These are phyloP conservation scores for Cordyceps farinosa DNA, from an alignment of 2,329 filamentous ascomycete genomes.

Conservation along the genomic window DNA sequence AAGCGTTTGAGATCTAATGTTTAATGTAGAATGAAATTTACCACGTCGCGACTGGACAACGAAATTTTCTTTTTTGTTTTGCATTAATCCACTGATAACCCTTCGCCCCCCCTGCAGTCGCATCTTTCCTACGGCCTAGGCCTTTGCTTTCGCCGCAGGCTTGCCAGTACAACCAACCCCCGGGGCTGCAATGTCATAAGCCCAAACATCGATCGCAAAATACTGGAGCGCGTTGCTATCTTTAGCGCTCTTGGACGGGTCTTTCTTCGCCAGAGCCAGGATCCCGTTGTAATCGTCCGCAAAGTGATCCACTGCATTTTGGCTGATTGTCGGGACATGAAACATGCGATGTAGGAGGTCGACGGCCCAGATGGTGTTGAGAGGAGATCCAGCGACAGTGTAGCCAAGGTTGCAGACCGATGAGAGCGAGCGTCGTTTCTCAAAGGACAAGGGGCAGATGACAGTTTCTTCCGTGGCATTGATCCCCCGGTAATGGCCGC, in stretches of 20 bases:
- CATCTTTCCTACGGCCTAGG: not conserved
- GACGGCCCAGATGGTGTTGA: conserved; percentile 62
- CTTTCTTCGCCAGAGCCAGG: conserved; percentile 46
- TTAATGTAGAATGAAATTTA: not conserved
- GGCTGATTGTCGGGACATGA: conserved; percentile 59
- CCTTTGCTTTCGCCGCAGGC: conserved; percentile 16
- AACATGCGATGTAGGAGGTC: conserved; percentile 65
- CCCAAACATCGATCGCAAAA: conserved; percentile 66
- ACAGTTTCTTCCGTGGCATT: conserved; percentile 66
- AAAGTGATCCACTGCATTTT: conserved; percentile 59
- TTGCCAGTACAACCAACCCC: conserved; percentile 59
- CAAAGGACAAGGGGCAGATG: conserved; percentile 63
- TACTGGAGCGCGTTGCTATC: conserved; percentile 64
- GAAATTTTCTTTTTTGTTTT: not conserved
- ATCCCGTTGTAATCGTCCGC: conserved; percentile 55
- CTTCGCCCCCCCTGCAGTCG: not conserved
- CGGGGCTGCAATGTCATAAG: conserved; percentile 60
- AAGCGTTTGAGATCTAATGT: not conserved
- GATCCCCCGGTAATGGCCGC: conserved; percentile 62
- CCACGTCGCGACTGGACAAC: not conserved
- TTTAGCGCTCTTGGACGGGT: conserved; percentile 45
- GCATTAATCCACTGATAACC: not conserved
- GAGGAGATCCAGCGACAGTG: conserved; percentile 51
- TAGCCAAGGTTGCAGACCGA: conserved; percentile 62
- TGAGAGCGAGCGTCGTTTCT: conserved; percentile 52